Evolutionary conservation across 2,329 filamentous ascomycete genomes (phyloP).

Genomic region (Raffaelea arxii): DNA sequence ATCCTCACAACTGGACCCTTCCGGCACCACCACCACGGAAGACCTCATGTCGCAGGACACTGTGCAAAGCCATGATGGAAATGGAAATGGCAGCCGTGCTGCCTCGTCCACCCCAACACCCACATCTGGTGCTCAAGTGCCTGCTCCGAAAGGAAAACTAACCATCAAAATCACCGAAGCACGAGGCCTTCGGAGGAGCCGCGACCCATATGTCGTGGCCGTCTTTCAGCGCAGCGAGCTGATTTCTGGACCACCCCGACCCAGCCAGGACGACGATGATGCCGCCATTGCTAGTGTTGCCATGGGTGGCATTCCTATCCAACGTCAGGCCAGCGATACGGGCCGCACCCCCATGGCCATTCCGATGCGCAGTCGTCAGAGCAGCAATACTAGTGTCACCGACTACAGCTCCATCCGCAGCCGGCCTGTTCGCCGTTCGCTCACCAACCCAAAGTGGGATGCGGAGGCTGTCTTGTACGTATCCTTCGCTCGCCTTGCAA

Average conservation of each 20-base stretch:
- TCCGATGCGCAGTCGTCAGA: conserved; percentile 93
- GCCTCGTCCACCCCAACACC: conserved; percentile 44
- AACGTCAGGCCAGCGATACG: conserved; percentile 68
- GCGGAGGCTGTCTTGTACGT: conserved; percentile 91
- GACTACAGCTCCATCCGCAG: conserved; percentile 54
- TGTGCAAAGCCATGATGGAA: no score
- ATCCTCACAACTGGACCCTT: conserved; percentile 36
- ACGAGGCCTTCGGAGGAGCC: conserved; percentile 68
- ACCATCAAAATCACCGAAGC: conserved; percentile 84
- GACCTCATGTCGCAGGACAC: conserved; percentile 25
- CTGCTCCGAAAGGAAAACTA: conserved; percentile 73
- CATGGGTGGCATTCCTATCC: conserved; percentile 42
- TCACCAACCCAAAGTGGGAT: conserved; percentile 89
- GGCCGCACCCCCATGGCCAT: conserved; percentile 81
- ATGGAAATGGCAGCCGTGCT: conserved; percentile 27
- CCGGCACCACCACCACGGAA: conserved; percentile 11
- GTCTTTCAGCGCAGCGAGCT: conserved; percentile 96
- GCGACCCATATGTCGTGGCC: conserved; percentile 89
- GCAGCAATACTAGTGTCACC: conserved; percentile 80
- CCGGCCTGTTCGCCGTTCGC: conserved; percentile 44
- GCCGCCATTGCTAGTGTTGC: conserved; percentile 27
- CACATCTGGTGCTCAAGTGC: conserved; percentile 52
- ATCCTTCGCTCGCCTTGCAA: background rate
- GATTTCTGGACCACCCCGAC: conserved; percentile 76
- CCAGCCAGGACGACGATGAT: conserved; percentile 51